Percentiles rank a stretch among this genome's conserved stretches.
phyloP scores from a whole-genome alignment of 202 grass and related monocot genomes.

The Setaria viridis region DNA sequence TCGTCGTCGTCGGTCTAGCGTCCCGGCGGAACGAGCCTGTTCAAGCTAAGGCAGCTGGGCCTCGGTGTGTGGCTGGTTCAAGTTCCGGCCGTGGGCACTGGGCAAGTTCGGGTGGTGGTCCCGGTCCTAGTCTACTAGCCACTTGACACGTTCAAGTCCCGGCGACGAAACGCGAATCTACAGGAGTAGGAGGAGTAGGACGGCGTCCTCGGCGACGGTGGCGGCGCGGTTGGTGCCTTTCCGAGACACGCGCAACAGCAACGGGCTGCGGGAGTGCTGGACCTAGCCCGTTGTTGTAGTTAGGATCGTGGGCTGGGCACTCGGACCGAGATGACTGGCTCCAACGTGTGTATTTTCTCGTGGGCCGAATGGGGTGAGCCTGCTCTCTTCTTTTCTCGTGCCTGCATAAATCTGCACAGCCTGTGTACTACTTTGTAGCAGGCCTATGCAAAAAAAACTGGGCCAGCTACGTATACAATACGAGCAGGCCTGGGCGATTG shows the following conservation, averaged over 20 bases:
- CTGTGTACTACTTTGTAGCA: too few relatives aligned
- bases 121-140: background rate
- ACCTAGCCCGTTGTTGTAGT: background rate
- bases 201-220: conserved; percentile 2
- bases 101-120: background rate
- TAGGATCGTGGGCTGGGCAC: background rate
- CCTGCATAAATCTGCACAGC: too few relatives aligned
- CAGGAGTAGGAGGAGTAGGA: background rate
- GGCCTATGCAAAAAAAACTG: too few relatives aligned
- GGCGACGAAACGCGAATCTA: background rate
- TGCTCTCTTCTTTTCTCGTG: background rate
- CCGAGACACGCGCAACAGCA: background rate
- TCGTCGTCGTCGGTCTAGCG: too few relatives aligned
- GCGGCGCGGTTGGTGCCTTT: conserved; percentile 20
- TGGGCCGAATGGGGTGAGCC: background rate
- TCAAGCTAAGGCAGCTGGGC: conserved; percentile 19
- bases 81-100: too few relatives aligned
- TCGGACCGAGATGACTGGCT: too few relatives aligned
- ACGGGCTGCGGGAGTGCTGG: background rate
- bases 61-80: background rate
- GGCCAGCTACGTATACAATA: too few relatives aligned
- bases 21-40: too few relatives aligned
- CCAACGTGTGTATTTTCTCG: background rate
- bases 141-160: conserved; percentile 22
- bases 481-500: too few relatives aligned